Base-by-base conservation (phyloP, 768 basidiomycete genomes). In the Termitomyces sp. region DNA sequence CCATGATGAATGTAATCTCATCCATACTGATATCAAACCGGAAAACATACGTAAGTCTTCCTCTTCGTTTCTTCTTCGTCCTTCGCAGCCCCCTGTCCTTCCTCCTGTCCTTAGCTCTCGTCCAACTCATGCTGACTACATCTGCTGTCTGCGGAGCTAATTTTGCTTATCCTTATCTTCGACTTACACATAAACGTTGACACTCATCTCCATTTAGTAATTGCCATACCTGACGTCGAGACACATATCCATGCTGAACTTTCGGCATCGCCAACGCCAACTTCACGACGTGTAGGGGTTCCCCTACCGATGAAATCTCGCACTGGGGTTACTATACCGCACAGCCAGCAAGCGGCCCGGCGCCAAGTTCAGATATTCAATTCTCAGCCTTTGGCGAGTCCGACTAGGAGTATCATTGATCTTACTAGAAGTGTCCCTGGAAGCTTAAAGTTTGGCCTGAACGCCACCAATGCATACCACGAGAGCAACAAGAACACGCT, bases 1-100 rank as follows among this genome's bases (percentile, higher is more conserved):
- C 13, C 95, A 97, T 66, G 89, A 93, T 27, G 92, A 93, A 72
- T 95, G 93, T 72, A 86, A 91, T 68, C 82, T 96, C 42, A 92
- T 95, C 30, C 95, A 97, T 69, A 97, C 95, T 22, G 90, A 92
- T 65, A 88, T 95, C 59, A 95, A 97, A 73, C 95, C 94, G 57
- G 95, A 97, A 79, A 97, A 97, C 69, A 93, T 97, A 60, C 76
- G 94, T 95, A 69, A 78, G 93, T 57, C 33, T 53, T 59, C 59
- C 42, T 61, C 41, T 56, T 30, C 22, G 30, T 20, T 59, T 48
- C 58, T 55, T 49, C 31, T 41, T 61, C 59, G 15, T 62, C 18
- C 44, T 20, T 57, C 60, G 47, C 20, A 51, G 37, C 24, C 24
- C 49, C 37, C 37, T 61, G 54, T 46, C 48, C 57, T 60, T 51